A percentile compares a stretch with the other conserved stretches of the same genome.
Evolutionary conservation across 352 stramenopile genomes (phyloP).

Genomic region (Phytophthora tentaculata): DNA sequence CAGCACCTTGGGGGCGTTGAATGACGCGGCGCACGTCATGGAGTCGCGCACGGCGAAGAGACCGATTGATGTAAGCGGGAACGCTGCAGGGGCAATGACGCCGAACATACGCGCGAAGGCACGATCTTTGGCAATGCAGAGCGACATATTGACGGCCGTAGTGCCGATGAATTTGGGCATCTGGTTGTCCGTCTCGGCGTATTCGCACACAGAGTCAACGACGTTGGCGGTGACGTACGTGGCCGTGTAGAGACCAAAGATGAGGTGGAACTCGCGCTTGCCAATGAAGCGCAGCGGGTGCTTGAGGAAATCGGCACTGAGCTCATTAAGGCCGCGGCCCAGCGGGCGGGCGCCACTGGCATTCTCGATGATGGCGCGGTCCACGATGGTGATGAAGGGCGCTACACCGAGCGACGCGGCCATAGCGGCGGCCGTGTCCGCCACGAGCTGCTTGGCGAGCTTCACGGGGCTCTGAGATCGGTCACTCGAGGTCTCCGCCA

Average conservation of each 20-base stretch:
- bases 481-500: constrained; percentile 32
- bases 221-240: constrained; percentile 91
- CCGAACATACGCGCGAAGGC: constrained; percentile 94
- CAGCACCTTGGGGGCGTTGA: constrained; percentile 83
- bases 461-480: constrained; percentile 15
- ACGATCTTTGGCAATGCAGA: constrained; percentile 92
- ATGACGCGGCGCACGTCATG: constrained; percentile 87
- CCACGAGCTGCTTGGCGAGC: constrained; percentile 61
- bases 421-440: constrained; percentile 66
- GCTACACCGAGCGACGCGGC: constrained; percentile 77
- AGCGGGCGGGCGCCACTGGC: constrained; percentile 76
- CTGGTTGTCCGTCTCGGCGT: constrained; percentile 70
- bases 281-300: constrained; percentile 84
- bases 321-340: constrained; percentile 65
- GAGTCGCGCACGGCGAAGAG: constrained; percentile 91
- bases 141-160: constrained; percentile 91
- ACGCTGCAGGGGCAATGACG: constrained; percentile 73
- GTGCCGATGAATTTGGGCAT: constrained; percentile 91
- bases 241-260: constrained; percentile 91
- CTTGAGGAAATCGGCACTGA: constrained; percentile 60
- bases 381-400: constrained; percentile 90
- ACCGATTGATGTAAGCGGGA: constrained; percentile 79
- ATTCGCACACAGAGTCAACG: constrained; percentile 88
- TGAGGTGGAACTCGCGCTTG: constrained; percentile 88
- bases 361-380: constrained; percentile 92